Base-by-base conservation (phyloP, 2,329 filamentous ascomycete species). In the Aspergillus glaucus region DNA sequence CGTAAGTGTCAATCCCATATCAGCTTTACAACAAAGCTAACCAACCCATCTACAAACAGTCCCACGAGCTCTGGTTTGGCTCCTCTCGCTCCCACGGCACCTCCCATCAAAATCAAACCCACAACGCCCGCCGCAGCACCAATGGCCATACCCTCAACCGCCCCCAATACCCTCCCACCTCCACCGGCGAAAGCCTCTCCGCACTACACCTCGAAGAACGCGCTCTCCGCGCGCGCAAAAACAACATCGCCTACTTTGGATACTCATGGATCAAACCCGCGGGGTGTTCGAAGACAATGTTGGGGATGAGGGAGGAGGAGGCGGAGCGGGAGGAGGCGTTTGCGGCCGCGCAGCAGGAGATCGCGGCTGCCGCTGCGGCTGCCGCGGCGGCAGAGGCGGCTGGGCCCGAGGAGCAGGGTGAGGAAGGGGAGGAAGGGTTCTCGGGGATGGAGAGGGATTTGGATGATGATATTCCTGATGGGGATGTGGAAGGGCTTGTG, bases 191-290 rank as follows among this genome's bases (percentile, higher is more conserved):
- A 22, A 76, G 79, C 2, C 81, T 95, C 3, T 80, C 85, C 8
- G 77, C 84, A 2, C 80, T 95, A 9, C 77, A 80, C 22, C 73
- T 81, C 39, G 92, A 96, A 64, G 93, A 97, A 71, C 79, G 83
- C 52, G 79, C 83, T 50, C 79, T 94, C 55, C 80, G 85, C 47
- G 79, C 85, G 7, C 88, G 92, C 43, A 89, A 91, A 62, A 73
- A 81, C 43, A 89, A 92, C 56, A 86, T 97, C 26, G 81, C 86
- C 43, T 87, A 90, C 61, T 96, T 94, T 64, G 93, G 93, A 51
- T 87, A 85, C 56, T 81, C 80, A 41, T 98, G 93, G 93, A 84
- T 98, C 48, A 87, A 86, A 50, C 93, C 93, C 0, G 90, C 89
- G 0, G 93, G 92, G 6, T 79, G 95, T 48, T 68, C 82, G 49